These are phyloP conservation scores for Linum usitatissimum DNA, from an alignment of 345 rosid species.

Conservation along the genomic window DNA sequence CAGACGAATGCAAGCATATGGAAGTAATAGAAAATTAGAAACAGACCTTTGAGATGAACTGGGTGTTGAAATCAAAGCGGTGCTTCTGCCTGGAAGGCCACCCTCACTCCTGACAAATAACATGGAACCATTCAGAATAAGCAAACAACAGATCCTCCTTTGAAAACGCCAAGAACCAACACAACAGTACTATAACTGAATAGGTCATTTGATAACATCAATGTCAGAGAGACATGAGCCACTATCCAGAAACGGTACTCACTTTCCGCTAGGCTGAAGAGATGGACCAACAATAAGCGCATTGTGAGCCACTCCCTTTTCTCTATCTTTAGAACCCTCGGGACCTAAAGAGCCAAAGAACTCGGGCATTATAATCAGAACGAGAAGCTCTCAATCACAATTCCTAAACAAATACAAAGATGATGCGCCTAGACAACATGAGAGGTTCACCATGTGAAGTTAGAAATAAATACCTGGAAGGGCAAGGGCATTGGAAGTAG, in stretches of 20 bases:
- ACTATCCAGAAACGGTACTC: conserved; percentile 16
- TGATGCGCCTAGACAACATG: not conserved
- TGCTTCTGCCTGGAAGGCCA: conserved; percentile 53
- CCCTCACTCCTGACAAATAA: conserved; percentile 37
- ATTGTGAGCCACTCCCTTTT: conserved; percentile 43
- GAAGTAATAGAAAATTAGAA: conserved; percentile 3
- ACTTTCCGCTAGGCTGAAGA: conserved; percentile 50
- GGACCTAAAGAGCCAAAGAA: conserved; percentile 37
- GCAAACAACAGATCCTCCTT: not conserved
- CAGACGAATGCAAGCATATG: not conserved
- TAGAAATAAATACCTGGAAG: conserved; percentile 44
- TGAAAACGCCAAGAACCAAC: not conserved
- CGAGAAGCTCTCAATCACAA: not conserved
- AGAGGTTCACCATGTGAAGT: not conserved
- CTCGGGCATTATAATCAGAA: not conserved
- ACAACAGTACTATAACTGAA: not conserved
- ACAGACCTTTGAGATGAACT: conserved; percentile 71
- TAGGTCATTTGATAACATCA: not conserved
- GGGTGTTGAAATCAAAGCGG: conserved; percentile 44
- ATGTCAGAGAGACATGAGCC: not conserved
- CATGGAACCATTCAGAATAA: conserved; percentile 11
- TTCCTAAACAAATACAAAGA: not conserved
- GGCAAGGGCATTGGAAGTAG: conserved; percentile 47
- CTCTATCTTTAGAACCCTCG: conserved; percentile 42
- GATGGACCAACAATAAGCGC: conserved; percentile 80